Conservation (phyloP, 441 rosid genomes). For the Gossypium gossypioides region DNA sequence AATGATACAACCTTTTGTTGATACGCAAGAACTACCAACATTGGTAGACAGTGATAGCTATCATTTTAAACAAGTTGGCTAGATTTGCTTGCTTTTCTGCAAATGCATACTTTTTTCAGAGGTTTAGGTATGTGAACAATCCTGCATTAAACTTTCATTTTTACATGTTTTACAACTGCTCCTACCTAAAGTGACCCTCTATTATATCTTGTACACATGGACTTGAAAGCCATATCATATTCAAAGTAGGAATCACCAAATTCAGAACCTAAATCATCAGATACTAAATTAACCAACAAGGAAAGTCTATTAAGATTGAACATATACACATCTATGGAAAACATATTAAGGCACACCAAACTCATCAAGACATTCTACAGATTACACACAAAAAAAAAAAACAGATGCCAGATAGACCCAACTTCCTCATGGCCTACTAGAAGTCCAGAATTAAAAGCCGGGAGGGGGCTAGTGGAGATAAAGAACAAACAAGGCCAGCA, state of each 20-base stretch:
- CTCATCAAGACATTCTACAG: neutral
- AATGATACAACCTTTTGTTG: neutral
- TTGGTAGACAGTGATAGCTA: neutral
- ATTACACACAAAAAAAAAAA: neutral
- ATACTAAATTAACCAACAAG: neutral
- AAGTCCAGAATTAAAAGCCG: neutral
- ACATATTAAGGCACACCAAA: neutral
- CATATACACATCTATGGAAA: neutral
- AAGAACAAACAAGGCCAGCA: neutral
- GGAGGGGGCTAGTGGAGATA: neutral
- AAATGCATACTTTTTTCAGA: neutral
- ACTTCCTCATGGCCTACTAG: neutral
- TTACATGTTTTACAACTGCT: neutral
- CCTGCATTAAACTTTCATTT: neutral
- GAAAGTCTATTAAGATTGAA: neutral
- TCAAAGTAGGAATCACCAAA: neutral
- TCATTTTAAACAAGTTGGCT: neutral
- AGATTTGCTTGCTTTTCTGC: neutral
- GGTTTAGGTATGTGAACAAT: neutral
- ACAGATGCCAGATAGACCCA: neutral
- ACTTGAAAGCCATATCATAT: neutral
- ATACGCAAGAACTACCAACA: neutral
- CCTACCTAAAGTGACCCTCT: neutral
- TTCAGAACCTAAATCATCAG: neutral
- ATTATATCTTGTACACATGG: neutral